Base-by-base conservation (phyloP, 306 rosid species). In the Quillaja saponaria region DNA sequence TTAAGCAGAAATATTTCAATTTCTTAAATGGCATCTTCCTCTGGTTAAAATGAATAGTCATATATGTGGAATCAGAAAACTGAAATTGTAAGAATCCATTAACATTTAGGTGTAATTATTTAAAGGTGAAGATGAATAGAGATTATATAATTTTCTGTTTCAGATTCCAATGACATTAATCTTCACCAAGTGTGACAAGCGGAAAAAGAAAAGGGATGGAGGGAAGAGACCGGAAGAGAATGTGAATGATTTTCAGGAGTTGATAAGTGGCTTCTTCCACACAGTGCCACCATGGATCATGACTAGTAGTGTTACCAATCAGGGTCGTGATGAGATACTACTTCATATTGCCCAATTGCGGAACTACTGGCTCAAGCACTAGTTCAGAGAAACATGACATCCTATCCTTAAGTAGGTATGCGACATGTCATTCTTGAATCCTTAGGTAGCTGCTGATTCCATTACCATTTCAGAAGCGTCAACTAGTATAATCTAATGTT, bases 181-280 rank as follows among this genome's bases (percentile, higher is more conserved):
- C 76, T 94, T 89, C 77, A 94, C 99, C 38, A 94, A 94, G 84
- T 94, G 99, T 25, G 99, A 94, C 91, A 89, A 90, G 68, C 86
- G 97, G 66, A 94, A 94, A 80, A 94, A 94, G 95, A 82, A 64
- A 72, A 90, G 81, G 82, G 78, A 90, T 13, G 97, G 97, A 63
- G 99, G 99, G 34, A 87, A 85, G 68, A 85, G 83, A 61, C 82
- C 95, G 8, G 97, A 94, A 75, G 99, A 87, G 48, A 87, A 94
- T 55, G 91, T 87, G 67, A 74, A 79, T 10, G 97, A 85, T 75
- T 90, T 94, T 76, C 95, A 87, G 68, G 91, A 90, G 59, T 68
- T 90, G 76, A 86, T 94, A 16, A 81, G 82, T 0, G 82, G 84
- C 51, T 94, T 71, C 85, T 94, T 94, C 25, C 45, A 79, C 57